phyloP scores from a whole-genome alignment of 2,329 filamentous ascomycete genomes.

The Hymenoscyphus infarciens region DNA sequence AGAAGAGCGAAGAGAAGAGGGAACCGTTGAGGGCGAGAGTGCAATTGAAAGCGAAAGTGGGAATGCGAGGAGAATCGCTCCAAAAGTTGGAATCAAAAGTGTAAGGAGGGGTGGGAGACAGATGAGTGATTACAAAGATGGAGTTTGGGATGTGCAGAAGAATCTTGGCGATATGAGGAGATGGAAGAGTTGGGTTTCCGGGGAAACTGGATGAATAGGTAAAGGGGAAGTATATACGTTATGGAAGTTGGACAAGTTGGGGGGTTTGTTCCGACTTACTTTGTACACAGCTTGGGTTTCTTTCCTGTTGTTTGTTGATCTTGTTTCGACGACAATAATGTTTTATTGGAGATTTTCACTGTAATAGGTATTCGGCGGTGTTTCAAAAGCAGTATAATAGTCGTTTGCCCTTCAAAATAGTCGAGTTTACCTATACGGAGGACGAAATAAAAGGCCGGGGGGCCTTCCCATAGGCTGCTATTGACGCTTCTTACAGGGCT shows the following conservation, averaged over 20 bases:
- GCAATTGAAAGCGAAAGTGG: not conserved
- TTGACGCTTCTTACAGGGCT: no score
- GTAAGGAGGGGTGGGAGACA: slow-evolving; percentile 17
- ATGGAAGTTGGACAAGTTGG: not conserved
- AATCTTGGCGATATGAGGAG: slow-evolving; percentile 20
- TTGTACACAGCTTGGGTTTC: not conserved
- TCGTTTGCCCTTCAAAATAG: no score
- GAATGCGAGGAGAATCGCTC: not conserved
- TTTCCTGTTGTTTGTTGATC: not conserved
- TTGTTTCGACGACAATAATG: no score
- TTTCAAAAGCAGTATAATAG: no score
- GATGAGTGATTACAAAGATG: slow-evolving; percentile 21
- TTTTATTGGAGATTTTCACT: no score
- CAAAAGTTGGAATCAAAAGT: slow-evolving; percentile 21
- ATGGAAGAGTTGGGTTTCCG: slow-evolving; percentile 24
- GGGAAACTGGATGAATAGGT: not conserved
- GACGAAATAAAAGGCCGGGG: no score
- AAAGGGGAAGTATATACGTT: not conserved
- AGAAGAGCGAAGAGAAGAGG: not conserved
- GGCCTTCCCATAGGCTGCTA: no score
- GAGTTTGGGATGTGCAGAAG: slow-evolving; percentile 21
- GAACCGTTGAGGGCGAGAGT: not conserved
- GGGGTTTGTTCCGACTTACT: not conserved
- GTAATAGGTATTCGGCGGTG: no score
- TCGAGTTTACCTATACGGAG: no score